phyloP scores from a whole-genome alignment of 371 early-diverging fungal species.

The Mortierella sp. region DNA sequence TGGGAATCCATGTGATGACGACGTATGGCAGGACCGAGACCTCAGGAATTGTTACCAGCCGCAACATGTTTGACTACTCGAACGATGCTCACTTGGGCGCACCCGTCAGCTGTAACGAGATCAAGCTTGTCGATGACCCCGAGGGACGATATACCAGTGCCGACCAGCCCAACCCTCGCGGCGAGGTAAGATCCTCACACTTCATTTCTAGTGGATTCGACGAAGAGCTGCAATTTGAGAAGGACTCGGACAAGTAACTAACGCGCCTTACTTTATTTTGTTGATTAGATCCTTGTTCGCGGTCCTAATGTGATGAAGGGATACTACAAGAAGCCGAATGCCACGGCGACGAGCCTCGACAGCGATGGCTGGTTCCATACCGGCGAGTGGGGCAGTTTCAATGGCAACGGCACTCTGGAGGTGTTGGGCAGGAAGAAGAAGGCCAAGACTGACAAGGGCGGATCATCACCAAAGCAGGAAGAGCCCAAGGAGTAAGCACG shows the following conservation, averaged over 20 bases:
- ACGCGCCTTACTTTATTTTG: neutral
- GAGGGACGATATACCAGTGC: conserved; percentile 74
- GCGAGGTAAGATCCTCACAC: conserved; percentile 61
- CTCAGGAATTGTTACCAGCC: conserved; percentile 63
- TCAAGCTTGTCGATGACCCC: conserved; percentile 89
- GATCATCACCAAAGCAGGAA: neutral
- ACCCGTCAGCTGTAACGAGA: conserved; percentile 81
- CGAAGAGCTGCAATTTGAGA: neutral
- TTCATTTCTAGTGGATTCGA: too few species aligned
- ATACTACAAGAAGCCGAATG: conserved; percentile 84
- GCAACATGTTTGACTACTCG: conserved; percentile 72
- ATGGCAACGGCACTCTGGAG: conserved; percentile 73
- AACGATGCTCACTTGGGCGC: conserved; percentile 74
- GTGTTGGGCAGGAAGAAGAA: conserved; percentile 46
- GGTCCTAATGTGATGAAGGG: conserved; percentile 94
- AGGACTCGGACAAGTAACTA: neutral
- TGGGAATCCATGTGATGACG: conserved; percentile 69
- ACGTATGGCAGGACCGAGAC: conserved; percentile 76
- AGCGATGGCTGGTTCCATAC: conserved; percentile 96
- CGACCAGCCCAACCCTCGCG: conserved; percentile 85
- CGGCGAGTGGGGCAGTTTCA: conserved; percentile 92
- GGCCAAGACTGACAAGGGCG: conserved; percentile 11
- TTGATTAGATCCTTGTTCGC: conserved; percentile 83
- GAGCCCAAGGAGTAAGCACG: neutral
- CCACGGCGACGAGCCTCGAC: conserved; percentile 85